Percentiles rank a stretch among this genome's conserved stretches.
phyloP scores from a whole-genome alignment of 257 asterid species.

The Solanum ahanhuiri region DNA sequence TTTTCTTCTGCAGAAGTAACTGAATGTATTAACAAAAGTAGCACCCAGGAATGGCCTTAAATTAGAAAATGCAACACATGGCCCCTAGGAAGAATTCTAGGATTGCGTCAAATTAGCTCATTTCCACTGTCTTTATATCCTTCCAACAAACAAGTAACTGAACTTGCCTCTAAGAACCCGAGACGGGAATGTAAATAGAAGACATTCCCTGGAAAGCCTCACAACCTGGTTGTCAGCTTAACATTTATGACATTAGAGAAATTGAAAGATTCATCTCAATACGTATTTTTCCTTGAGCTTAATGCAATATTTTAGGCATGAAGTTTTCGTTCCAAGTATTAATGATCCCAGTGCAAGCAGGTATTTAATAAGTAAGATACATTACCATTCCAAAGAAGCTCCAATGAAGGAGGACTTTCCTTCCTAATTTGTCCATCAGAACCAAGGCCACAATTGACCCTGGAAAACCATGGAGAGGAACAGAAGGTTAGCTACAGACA shows the following conservation, averaged over 20 bases:
- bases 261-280: not conserved
- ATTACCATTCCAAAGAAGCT: slow-evolving; percentile 95
- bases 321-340: not conserved
- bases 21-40: not conserved
- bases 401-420: slow-evolving; percentile 81
- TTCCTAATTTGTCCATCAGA: slow-evolving; percentile 88
- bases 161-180: not conserved
- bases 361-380: not conserved
- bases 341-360: not conserved
- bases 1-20: not conserved
- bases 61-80: not conserved
- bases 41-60: not conserved
- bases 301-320: not conserved
- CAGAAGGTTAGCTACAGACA: not conserved
- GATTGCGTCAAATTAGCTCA: not conserved
- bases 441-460: slow-evolving; percentile 71
- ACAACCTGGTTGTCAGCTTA: not conserved
- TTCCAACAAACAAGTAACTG: not conserved
- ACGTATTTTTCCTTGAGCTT: not conserved
- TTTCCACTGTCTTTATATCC: not conserved
- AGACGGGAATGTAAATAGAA: not conserved
- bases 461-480: not conserved
- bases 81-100: not conserved
- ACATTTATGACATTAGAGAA: not conserved
- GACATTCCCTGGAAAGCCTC: not conserved